Evolutionary conservation across 2,329 filamentous ascomycete species (phyloP), one percentile per base, ranked within the genome.

Genomic region (Zelopaecilomyces penicillatus): DNA sequence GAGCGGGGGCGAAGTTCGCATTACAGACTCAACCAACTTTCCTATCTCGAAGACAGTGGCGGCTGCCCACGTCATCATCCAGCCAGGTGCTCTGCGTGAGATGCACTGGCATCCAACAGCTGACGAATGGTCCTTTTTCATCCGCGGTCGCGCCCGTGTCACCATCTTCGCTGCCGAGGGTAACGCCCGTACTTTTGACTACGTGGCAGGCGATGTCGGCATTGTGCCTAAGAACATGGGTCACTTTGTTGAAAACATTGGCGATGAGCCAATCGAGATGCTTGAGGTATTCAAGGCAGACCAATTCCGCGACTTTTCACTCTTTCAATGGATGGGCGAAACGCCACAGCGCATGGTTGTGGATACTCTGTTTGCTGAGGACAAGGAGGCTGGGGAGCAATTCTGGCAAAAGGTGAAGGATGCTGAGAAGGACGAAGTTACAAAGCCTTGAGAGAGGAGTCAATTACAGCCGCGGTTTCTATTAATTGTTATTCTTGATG

Each of bases 31-130:
- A n/a, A 74, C 69, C 30, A 87, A 85, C 63, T 90, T 91, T 59
- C 78, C 80, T 30, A 75, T 88, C 49, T 85, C 84, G 38, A 81
- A 78, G 61, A 85, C 81, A 0, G 75, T 89, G 19, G 83, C 85
- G 0, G 84, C 85, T 1, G 85, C 83, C 1, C 75, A 88, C 55
- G 75, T 86, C 12, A 75, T 76, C 33, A 85, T 90, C 49, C 69
- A 83, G 51, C 84, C 85, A 0, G 83, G 83, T 10, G 83, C 82
- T 0, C 69, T 89, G 58, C 76, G 85, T 7, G 85, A 88, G 65
- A 87, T 90, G 73, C 85, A 90, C 67, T 90, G 85, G 85, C 85
- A 90, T 57, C 83, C 84, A 1, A 80, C 78, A 37, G 83, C 83
- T 9, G 85, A 89, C 56, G 85, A 89, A 61, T 90, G 85, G 85